Conservation (phyloP, 805 yeast genomes). For the Saccharomycodes ludwigii region DNA sequence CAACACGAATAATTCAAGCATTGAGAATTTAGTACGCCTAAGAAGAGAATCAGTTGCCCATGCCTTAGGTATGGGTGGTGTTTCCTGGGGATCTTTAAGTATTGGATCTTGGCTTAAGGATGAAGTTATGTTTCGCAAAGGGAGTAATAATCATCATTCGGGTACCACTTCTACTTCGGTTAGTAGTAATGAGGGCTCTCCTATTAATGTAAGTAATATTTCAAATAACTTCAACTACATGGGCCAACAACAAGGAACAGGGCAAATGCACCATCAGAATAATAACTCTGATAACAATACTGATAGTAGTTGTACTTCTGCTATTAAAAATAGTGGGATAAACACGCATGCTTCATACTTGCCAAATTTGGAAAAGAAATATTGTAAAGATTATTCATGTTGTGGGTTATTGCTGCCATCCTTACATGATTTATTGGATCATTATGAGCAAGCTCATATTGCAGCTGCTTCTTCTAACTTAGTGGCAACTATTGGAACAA, state of each 20-base stretch:
- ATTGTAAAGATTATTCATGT: slow-evolving; percentile 92
- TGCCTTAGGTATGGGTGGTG: slow-evolving; percentile 96
- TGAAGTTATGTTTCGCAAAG: slow-evolving; percentile 56
- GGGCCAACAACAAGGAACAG: no score
- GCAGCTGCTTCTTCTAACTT: slow-evolving; percentile 31
- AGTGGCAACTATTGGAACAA: slow-evolving; percentile 4
- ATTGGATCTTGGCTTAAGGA: slow-evolving; percentile 95
- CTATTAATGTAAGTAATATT: no score
- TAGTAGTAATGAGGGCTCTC: no score
- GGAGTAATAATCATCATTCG: no score
- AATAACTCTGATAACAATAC: no score
- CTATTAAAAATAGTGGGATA: no score
- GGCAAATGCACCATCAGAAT: no score
- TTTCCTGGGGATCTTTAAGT: slow-evolving; percentile 92
- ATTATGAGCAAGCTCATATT: slow-evolving; percentile 94
- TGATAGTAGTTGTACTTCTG: no score
- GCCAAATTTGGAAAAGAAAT: slow-evolving; percentile 89
- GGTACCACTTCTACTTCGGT: no score
- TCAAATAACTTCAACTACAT: no score
- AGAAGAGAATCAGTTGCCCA: slow-evolving; percentile 90
- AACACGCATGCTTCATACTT: slow-evolving; percentile 40
- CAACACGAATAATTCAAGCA: no score
- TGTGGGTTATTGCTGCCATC: slow-evolving; percentile 91
- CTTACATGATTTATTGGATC: slow-evolving; percentile 82
- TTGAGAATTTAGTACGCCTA: slow-evolving; percentile 33